A percentile compares a stretch with the other conserved stretches of the same genome.
phyloP scores from a whole-genome alignment of 345 rosid genomes.

The Salix udensis region DNA sequence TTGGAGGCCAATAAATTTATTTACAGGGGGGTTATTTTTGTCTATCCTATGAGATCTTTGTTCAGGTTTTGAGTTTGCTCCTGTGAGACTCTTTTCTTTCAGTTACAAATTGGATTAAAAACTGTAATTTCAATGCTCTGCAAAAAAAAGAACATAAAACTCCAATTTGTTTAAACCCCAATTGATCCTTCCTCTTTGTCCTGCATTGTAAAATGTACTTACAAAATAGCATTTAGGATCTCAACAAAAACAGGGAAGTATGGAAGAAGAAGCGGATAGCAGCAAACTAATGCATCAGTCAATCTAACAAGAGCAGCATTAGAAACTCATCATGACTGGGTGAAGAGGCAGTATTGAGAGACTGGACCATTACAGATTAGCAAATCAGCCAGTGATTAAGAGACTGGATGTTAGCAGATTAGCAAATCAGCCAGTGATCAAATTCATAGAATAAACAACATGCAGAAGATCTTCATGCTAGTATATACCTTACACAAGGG shows the following conservation, averaged over 20 bases:
- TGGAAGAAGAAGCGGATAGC: neutral
- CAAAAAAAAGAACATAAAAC: neutral
- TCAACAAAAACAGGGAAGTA: neutral
- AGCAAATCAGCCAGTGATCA: neutral
- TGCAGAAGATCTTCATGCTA: neutral
- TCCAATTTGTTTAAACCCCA: neutral
- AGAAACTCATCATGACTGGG: neutral
- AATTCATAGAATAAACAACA: neutral
- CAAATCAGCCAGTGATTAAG: neutral
- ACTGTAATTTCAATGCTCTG: neutral
- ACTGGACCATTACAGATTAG: neutral
- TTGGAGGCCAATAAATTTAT: neutral
- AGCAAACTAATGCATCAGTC: neutral
- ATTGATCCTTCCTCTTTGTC: neutral
- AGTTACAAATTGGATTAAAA: neutral
- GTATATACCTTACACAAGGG: slow-evolving; percentile 75
- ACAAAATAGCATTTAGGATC: neutral
- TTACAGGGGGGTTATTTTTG: neutral
- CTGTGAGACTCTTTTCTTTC: neutral
- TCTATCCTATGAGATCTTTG: neutral
- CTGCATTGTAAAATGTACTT: neutral
- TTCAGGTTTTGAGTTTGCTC: neutral
- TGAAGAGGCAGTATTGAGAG: neutral
- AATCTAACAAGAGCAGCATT: neutral
- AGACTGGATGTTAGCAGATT: neutral